phyloP scores from a whole-genome alignment of 2,329 filamentous ascomycete species.

The Phaeophleospora eucalypticola region DNA sequence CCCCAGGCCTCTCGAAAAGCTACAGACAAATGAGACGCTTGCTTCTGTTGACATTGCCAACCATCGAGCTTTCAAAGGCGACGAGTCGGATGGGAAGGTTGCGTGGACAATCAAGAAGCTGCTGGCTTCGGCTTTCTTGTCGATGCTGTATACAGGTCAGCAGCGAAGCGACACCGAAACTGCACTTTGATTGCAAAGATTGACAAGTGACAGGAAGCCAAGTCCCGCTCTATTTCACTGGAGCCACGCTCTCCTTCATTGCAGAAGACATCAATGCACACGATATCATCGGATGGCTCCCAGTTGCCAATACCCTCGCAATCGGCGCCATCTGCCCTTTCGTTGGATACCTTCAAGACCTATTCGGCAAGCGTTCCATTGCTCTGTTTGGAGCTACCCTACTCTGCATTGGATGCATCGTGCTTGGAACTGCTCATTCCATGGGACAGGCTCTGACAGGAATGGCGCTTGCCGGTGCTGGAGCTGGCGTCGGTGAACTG shows the following conservation, averaged over 20 bases:
- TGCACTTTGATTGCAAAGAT: neutral
- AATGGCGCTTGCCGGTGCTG: constrained; percentile 58
- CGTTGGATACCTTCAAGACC: constrained; percentile 61
- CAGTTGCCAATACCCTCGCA: constrained; percentile 49
- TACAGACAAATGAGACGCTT: constrained; percentile 16
- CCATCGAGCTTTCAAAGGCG: constrained; percentile 36
- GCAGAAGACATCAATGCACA: constrained; percentile 18
- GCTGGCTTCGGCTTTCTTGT: constrained; percentile 35
- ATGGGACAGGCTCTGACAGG: constrained; percentile 44
- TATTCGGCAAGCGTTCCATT: constrained; percentile 59
- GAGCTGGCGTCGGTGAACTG: constrained; percentile 64
- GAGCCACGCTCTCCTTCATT: constrained; percentile 21
- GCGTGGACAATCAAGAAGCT: constrained; percentile 34
- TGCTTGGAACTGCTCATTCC: constrained; percentile 56
- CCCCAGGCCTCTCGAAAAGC: constrained; percentile 10
- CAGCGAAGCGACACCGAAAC: neutral
- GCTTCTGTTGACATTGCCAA: constrained; percentile 34
- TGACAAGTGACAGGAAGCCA: constrained; percentile 17
- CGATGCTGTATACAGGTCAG: constrained; percentile 36
- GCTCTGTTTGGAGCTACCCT: constrained; percentile 52
- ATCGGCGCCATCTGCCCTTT: constrained; percentile 57
- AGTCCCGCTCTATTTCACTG: constrained; percentile 25
- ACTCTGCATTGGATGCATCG: constrained; percentile 56
- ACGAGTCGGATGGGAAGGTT: constrained; percentile 39
- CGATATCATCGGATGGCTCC: constrained; percentile 22